Evolutionary conservation across 768 basidiomycete species (phyloP), one percentile per base, ranked within the genome.

Genomic region (Hebeloma cylindrosporum): DNA sequence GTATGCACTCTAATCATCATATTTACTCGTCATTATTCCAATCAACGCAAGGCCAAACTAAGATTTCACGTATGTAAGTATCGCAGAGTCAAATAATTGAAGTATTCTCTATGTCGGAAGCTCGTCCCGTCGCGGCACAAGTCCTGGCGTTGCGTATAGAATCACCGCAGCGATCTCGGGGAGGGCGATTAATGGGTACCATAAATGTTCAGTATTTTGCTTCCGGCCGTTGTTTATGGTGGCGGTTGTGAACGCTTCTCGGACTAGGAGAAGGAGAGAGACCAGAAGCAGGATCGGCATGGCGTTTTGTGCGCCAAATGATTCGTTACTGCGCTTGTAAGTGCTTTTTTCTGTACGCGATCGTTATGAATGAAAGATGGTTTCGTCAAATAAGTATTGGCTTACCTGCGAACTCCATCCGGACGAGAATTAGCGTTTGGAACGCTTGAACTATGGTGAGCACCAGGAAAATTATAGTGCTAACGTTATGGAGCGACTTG

Each of bases 141-240:
- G 47, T 1, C 62, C 67, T 0, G 70, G 68, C 1, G 57, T 52
- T 3, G 61, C 54, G 23, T 65, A 70, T 14, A 67, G 47, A 3
- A 59, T 13, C 1, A 71, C 66, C 1, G 64, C 64, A 7, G 72
- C 45, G 25, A 71, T 45, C 50, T 74, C 73, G 0, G 72, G 67
- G 2, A 69, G 39, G 1, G 68, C 69, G 1, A 67, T 51, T 2
- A 75, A 48, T 1, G 72, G 70, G 47, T 74, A 74, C 71, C 72
- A 73, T 3, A 65, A 51, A 11, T 53, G 59, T 39, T 75, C 73
- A 5, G 63, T 53, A n/a, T 60, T 56, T 37, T 61, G 55, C 34
- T 55, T 63, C 1, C 28, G 10, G 1, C 44, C 20, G 23, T 67
- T 52, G n/a, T 39, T 45, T 0, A 70, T 41, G 0, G 70, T 72